Base-by-base conservation (phyloP, 805 yeast species). In the Candida tallmaniae region DNA sequence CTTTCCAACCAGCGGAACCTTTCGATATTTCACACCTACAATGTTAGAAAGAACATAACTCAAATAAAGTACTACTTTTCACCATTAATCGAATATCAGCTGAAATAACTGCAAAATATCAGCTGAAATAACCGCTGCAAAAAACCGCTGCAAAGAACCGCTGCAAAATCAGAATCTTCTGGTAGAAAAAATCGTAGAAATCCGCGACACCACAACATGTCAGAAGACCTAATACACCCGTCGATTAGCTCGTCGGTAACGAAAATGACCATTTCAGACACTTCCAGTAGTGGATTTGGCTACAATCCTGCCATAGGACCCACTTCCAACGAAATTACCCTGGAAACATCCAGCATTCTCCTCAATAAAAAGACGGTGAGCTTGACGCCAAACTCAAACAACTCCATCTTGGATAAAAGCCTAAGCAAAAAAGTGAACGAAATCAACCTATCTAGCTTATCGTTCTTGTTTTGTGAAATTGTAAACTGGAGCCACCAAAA, bases 401-500 rank as follows among this genome's bases (percentile, higher is more conserved):
- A 56, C 16, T 61, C 74, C 4, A 77, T 83, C 18, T 85, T 81
- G 47, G 95, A 86, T 50, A 73, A 77, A 45, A 83, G 80, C 41
- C 44, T 65, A 44, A 77, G 74, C 39, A 73, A 89, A 45, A 73
- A 80, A 38, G 67, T 76, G 12, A 74, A 75, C 20, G 90, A 83
- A 37, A 80, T 85, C 23, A 78, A 79, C 41, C 52, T 82, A 12
- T 70, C 85, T 10, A 67, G 88, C 2, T 60, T 87, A 32, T 75
- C 87, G 19, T 82, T 78, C 45, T 59, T 86, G 14, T 84, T 83
- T 46, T 64, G 79, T 52, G 89, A 83, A 44, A 72, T 81, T 26
- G 79, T 86, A 8, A 77, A 77, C 40, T 76, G 82, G 69, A 63
- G 77, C 21, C 81, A 80, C 38, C 62, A 65, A 31, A 68, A 74